Evolutionary conservation across 1,284 basidiomycete genomes (phyloP).

Genomic region (Fistulina hepatica): DNA sequence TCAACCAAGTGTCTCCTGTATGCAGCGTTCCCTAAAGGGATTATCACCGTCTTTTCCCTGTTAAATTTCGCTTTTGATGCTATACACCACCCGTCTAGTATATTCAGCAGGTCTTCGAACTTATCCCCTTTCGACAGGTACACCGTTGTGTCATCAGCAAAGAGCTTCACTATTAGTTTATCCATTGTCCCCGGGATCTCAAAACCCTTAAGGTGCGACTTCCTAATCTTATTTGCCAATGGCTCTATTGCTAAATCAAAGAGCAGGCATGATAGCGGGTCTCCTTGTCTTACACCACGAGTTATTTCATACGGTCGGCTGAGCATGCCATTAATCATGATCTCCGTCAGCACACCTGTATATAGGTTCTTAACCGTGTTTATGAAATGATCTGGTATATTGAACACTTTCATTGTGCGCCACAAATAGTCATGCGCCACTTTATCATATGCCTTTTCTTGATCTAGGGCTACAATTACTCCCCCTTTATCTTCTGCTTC

Average conservation of each 20-base stretch:
- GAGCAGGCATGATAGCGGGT: conserved; percentile 10
- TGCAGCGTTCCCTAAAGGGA: conserved; percentile 1
- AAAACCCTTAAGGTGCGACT: conserved; percentile 4
- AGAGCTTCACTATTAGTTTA: background rate
- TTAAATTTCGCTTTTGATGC: conserved; percentile 8
- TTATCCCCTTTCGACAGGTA: conserved; percentile 2
- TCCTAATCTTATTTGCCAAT: background rate
- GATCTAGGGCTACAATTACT: conserved; percentile 4
- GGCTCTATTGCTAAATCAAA: conserved; percentile 6
- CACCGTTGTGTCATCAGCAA: conserved; percentile 9
- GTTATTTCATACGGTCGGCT: conserved; percentile 4
- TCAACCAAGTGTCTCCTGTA: background rate
- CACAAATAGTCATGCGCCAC: conserved; percentile 1
- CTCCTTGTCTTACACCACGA: conserved; percentile 6
- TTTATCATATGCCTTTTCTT: conserved; percentile 9
- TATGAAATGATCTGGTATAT: conserved; percentile 1
- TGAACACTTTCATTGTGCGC: background rate
- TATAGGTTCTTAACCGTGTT: background rate
- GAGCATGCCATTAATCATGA: conserved; percentile 3
- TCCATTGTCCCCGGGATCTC: background rate
- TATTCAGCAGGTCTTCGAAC: background rate
- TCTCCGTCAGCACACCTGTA: background rate
- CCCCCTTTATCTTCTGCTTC: conserved; percentile 4
- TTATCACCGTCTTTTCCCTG: conserved; percentile 4
- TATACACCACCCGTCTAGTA: conserved; percentile 4